Evolutionary conservation across 1,284 basidiomycete species (phyloP).

Genomic region (Rhizoctonia solani): DNA sequence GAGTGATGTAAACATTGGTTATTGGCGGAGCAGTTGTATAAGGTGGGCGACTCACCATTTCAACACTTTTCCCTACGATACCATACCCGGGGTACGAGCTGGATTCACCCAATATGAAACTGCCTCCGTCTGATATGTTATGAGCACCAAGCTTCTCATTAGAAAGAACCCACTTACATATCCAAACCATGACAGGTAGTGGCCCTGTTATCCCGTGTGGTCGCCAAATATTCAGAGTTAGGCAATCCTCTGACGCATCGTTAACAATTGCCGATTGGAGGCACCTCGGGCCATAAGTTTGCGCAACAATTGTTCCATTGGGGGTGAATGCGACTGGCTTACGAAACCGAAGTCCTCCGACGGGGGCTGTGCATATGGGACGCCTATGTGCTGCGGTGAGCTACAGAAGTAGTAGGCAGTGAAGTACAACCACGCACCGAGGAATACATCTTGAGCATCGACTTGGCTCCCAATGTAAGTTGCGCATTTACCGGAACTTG

Average conservation of each 20-base stretch:
- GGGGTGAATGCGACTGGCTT: constrained; percentile 45
- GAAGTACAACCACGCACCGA: not conserved
- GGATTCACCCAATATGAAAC: constrained; percentile 22
- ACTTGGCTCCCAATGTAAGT: not conserved
- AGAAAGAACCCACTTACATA: constrained; percentile 11
- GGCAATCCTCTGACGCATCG: constrained; percentile 31
- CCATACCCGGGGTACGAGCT: constrained; percentile 9
- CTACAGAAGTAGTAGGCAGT: not conserved
- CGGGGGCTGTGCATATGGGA: constrained; percentile 54
- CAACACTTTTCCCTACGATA: constrained; percentile 6
- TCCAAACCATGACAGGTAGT: constrained; percentile 35
- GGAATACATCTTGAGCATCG: constrained; percentile 9
- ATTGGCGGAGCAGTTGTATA: no score
- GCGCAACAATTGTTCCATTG: not conserved
- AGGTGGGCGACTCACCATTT: constrained; percentile 10
- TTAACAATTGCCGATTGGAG: not conserved
- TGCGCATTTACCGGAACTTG: no score
- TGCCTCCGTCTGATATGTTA: constrained; percentile 3
- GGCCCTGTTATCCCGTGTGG: not conserved
- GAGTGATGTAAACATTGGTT: no score
- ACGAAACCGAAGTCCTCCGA: constrained; percentile 46
- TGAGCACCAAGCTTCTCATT: not conserved
- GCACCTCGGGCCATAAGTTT: constrained; percentile 1
- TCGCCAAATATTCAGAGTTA: constrained; percentile 28
- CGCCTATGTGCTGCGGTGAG: constrained; percentile 50